These are phyloP conservation scores for Syncephalastrum monosporum DNA, from an alignment of 371 early-diverging fungal genomes.

Conservation along the genomic window DNA sequence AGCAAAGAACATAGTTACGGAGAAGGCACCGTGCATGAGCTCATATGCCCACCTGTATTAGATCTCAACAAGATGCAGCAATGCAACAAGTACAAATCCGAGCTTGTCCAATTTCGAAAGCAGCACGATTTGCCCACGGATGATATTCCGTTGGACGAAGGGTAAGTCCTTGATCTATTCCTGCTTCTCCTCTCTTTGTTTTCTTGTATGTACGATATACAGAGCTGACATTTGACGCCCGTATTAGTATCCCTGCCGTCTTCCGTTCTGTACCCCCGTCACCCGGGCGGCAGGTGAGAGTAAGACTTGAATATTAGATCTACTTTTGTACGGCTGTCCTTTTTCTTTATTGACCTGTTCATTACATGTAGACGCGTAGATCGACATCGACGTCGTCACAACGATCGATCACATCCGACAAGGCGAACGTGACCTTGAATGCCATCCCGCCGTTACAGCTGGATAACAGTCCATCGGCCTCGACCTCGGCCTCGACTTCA, in stretches of 20 bases:
- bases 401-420: conserved; percentile 42
- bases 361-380: conserved; percentile 28
- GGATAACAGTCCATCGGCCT: conserved; percentile 25
- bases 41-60: conserved; percentile 9
- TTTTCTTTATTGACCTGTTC: background rate
- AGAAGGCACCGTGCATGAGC: background rate
- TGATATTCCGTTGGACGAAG: conserved; percentile 58
- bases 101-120: conserved; percentile 68
- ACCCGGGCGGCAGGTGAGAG: conserved; percentile 40
- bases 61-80: conserved; percentile 66
- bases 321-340: too few species aligned
- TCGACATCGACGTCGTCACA: conserved; percentile 54
- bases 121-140: conserved; percentile 56
- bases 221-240: background rate
- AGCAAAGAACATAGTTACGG: conserved; percentile 1
- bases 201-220: background rate
- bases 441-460: conserved; percentile 45
- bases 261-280: conserved; percentile 50
- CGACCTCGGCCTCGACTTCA: conserved; percentile 12
- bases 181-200: background rate
- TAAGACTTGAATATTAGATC: conserved; percentile 13
- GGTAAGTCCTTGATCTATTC: conserved; percentile 21
- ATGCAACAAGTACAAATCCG: conserved; percentile 68
- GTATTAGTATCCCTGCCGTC: conserved; percentile 39
- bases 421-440: conserved; percentile 19